Evolutionary conservation across 2,329 filamentous ascomycete species (phyloP), one percentile per base, ranked within the genome.

Genomic region (Colletotrichum liaoningense): DNA sequence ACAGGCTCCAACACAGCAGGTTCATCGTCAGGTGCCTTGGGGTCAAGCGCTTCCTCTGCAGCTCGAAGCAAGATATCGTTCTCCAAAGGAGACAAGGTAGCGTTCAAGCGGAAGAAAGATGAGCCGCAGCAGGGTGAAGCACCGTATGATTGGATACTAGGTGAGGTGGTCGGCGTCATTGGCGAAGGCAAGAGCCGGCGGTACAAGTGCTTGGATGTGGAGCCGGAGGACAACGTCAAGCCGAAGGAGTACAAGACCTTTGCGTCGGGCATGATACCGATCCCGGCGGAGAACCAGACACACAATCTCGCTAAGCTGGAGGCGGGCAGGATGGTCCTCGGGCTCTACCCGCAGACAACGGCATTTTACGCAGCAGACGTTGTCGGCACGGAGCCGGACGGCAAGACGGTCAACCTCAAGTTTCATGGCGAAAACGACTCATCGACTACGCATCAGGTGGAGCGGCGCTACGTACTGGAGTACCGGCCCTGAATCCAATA

Each of bases 321-420:
- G 46, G 83, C 89, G 52, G 93, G 93, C 57, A 94, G 93, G 79
- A 89, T 91, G 58, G 94, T 96, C 9, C 85, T 96, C 70, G 94
- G 94, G 0, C 85, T 95, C 71, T 97, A 97, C 79, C 94, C 94
- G 0, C 92, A 95, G 77, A 96, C 94, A 1, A 95, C 94, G 1
- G 95, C 93, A 0, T 96, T 97, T 78, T 97, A 97, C 81, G 92
- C 93, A 80, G 94, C 94, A 1, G 93, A 95, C 77, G 94, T 96
- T 9, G 93, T 94, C 83, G 92, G 92, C 46, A 92, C 90, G 86
- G 86, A 92, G 69, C 84, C 84, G 52, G 80, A 86, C 74, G 79
- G 86, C 54, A 88, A 87, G 67, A 75, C 63, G 73, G 90, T 93
- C 55, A 89, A 89, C 69, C 85, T 96, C 75, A 91, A 94, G 75